These are phyloP conservation scores for Boletus tomentosulus DNA, from an alignment of 768 basidiomycete genomes.

Conservation along the genomic window DNA sequence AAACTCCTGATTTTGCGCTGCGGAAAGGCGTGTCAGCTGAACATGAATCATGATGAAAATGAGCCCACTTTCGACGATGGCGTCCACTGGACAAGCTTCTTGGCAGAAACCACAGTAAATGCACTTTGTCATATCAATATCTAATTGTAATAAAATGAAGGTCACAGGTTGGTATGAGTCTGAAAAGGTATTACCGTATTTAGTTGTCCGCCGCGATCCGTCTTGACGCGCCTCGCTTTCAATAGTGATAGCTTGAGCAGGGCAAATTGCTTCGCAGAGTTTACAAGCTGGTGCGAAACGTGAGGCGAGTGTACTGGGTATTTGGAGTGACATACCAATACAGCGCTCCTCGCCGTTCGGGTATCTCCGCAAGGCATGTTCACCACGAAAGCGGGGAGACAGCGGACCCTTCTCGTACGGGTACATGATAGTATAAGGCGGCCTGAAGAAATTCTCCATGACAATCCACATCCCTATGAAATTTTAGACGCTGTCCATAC, in stretches of 20 bases:
- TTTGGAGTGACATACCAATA: conserved; percentile 65
- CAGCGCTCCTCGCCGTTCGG: conserved; percentile 98
- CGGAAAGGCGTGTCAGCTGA: background rate
- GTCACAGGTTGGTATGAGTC: background rate
- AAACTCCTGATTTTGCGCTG: conserved; percentile 97
- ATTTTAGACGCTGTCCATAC: conserved; percentile 7
- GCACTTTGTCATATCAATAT: conserved; percentile 99
- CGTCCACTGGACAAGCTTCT: conserved; percentile 98
- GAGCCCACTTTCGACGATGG: conserved; percentile 93
- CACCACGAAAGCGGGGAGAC: conserved; percentile 96
- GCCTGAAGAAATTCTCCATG: conserved; percentile 84
- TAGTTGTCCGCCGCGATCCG: conserved; percentile 93
- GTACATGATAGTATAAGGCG: conserved; percentile 98
- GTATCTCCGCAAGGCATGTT: conserved; percentile 94
- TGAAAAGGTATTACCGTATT: conserved; percentile 66
- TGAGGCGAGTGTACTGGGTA: conserved; percentile 4
- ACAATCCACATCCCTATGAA: conserved; percentile 95
- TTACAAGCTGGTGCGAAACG: conserved; percentile 72
- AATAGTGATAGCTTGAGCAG: conserved; percentile 98
- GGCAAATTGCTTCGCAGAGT: conserved; percentile 98
- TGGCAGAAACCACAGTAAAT: conserved; percentile 99
- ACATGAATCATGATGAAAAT: conserved; percentile 6
- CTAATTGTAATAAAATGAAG: conserved; percentile 35
- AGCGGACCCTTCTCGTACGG: conserved; percentile 98
- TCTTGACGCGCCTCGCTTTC: conserved; percentile 96